Percentiles rank a stretch among this genome's conserved stretches.
phyloP scores from a whole-genome alignment of 2,329 filamentous ascomycete genomes.

The Sphaerulina populicola region DNA sequence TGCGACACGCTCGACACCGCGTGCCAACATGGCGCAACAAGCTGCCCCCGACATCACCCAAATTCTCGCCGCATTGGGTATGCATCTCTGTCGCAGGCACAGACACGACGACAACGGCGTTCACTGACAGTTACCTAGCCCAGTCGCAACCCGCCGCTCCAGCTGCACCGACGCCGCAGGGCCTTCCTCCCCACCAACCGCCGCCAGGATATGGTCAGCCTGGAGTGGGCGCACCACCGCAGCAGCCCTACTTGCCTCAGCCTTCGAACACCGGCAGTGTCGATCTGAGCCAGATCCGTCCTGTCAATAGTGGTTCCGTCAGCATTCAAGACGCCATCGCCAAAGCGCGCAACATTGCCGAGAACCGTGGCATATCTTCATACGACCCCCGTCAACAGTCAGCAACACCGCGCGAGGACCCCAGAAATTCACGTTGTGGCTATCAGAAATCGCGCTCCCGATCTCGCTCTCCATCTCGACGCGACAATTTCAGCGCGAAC shows the following conservation, averaged over 20 bases:
- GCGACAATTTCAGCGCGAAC: slow-evolving; percentile 59
- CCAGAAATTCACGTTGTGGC: slow-evolving; percentile 46
- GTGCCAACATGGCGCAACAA: slow-evolving; percentile 36
- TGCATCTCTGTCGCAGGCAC: background rate
- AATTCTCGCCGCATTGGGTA: slow-evolving; percentile 46
- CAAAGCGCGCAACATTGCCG: slow-evolving; percentile 72
- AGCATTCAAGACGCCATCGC: slow-evolving; percentile 78
- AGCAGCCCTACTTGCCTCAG: slow-evolving; percentile 47
- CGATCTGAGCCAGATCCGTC: slow-evolving; percentile 71
- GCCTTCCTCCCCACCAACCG: slow-evolving; percentile 33
- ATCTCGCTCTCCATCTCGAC: slow-evolving; percentile 60
- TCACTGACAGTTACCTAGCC: slow-evolving; percentile 9
- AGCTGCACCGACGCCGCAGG: slow-evolving; percentile 40
- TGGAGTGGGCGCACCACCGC: slow-evolving; percentile 26
- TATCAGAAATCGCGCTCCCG: slow-evolving; percentile 57
- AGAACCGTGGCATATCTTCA: slow-evolving; percentile 61
- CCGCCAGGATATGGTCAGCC: slow-evolving; percentile 40
- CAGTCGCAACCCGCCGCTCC: slow-evolving; percentile 33
- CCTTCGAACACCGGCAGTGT: slow-evolving; percentile 67
- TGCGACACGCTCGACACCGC: background rate
- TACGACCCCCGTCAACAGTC: slow-evolving; percentile 35
- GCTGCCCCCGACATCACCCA: slow-evolving; percentile 40
- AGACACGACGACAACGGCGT: background rate
- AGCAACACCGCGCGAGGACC: slow-evolving; percentile 34
- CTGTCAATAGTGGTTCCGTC: slow-evolving; percentile 69